Evolutionary conservation across 345 rosid species (phyloP).

Genomic region (Combretum micranthum): DNA sequence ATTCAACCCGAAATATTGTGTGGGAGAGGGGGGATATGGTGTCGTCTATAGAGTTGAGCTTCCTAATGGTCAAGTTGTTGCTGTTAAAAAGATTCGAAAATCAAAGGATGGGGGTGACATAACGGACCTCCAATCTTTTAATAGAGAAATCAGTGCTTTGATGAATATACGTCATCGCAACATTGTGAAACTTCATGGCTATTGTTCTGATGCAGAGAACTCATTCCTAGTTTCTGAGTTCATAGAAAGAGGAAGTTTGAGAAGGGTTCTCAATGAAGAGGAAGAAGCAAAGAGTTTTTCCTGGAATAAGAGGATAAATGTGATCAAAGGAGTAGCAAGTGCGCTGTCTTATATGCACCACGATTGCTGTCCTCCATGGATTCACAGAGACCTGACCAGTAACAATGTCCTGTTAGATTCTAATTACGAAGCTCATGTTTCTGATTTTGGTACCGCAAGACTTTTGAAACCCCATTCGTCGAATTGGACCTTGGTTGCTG

Average conservation of each 20-base stretch:
- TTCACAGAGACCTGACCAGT: constrained; percentile 22
- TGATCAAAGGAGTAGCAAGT: too few species aligned
- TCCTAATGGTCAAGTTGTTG: background rate
- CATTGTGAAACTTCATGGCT: constrained; percentile 8
- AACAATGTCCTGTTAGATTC: constrained; percentile 17
- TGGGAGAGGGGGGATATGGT: constrained; percentile 14
- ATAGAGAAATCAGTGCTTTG: constrained; percentile 7
- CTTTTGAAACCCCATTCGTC: too few species aligned
- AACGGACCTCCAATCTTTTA: background rate
- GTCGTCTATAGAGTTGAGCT: constrained; percentile 3
- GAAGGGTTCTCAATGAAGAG: too few species aligned
- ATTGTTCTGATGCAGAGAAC: constrained; percentile 3
- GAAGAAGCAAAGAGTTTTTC: too few species aligned
- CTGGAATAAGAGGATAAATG: too few species aligned
- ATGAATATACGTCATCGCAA: too few species aligned
- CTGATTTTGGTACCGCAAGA: too few species aligned
- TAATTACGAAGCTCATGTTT: constrained; percentile 20
- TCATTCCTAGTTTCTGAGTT: constrained; percentile 10
- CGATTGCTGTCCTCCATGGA: constrained; percentile 7
- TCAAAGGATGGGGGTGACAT: background rate
- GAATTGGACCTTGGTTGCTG: too few species aligned
- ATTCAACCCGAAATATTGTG: constrained; percentile 10
- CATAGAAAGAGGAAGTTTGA: too few species aligned
- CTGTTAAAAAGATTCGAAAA: constrained; percentile 7
- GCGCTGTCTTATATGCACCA: constrained; percentile 23